Evolutionary conservation across 176 grass and related monocot species (phyloP), one percentile per base, ranked within the genome.

Genomic region (Oryza meyeriana): DNA sequence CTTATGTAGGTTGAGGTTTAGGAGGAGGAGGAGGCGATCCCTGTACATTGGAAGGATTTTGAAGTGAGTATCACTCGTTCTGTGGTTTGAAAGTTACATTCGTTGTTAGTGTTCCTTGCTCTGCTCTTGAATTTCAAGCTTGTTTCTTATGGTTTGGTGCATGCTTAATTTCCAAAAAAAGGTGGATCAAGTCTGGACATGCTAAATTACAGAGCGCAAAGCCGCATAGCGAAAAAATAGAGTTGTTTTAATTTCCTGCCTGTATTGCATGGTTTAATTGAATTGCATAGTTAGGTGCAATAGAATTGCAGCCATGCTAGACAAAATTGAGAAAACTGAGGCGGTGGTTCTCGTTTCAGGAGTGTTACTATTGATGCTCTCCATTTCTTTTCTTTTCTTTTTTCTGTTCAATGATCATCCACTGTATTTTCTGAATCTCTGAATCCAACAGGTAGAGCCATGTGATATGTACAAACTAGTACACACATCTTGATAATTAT

Each of bases 1-100:
- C 32, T 25, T n/a, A 3, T 39, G 30, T 50, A 64, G 22, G 16
- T 72, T 66, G 32, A 38, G 14, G 35, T 55, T n/a, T 0, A 39
- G 61, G 10, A 75, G 44, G 72, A 31, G 68, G 57, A 72, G 72
- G 27, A 75, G 47, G 61, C 22, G 59, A 24, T 13, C 11, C 13
- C 7, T 28, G 78, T 13, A 6, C n/a, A 10, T 35, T 62, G 9
- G 61, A 22, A 72, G 61, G 44, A 79, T 71, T 71, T 77, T 17
- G 17, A 82, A 66, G 87, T 84, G 87, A 84, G 81, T 75, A 1
- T 39, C 73, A 2, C 11, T 89, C 61, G 14, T 48, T 6, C n/a
- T 39, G 0, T 17, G 3, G 12, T 7, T 52, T 17, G 63, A 22
- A 28, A 35, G 47, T 35, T 17, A 1, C 10, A 1, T 4, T 69